Base-by-base conservation (phyloP, 1,284 basidiomycete genomes). In the Naganishia sp. region DNA sequence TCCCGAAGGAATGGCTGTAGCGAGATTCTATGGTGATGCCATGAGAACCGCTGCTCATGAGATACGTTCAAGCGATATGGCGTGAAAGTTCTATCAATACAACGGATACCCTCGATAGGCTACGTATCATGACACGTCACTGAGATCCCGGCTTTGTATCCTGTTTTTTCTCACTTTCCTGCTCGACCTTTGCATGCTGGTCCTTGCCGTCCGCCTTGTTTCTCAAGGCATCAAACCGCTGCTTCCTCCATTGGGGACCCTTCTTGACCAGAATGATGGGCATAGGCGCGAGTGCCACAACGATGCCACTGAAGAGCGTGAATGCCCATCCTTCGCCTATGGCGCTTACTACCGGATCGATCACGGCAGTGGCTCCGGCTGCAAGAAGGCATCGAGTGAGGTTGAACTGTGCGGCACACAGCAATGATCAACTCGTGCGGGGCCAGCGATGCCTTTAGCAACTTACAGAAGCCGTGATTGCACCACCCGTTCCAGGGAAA, bases 1-100 rank as follows among this genome's bases (percentile, higher is more conserved):
- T 92, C 77, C 91, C 91, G 1, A 80, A 84, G 75, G 88, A 88
- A 74, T 93, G 90, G 90, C 80, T 93, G 69, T 54, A 66, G 11
- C 57, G 35, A 39, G 35, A 39, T 39, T 39, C 7, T 39, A 39
- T 39, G 35, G 13, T 39, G 39, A 25, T 6, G 7, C 10, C 17
- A n/a, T 6, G 18, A 32, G 43, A 47, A 10, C 15, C 28, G 35
- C n/a, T 45, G 42, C 15, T 45, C 13, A 13, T 45, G 13, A 28
- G 28, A 28, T 28, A 28, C 28, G 28, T 28, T 39, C 35, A 39
- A 39, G 7, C 13, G 13, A 10, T 39, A 9, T 39, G 35, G 10
- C 10, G 7, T 9, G 35, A 39, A 39, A 39, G 13, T 9, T 9
- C 35, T 39, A 39, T 39, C 17, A 23, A 17, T 47, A 23, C 18